Conservation (phyloP, 345 rosid genomes). For the Turnera subulata region DNA sequence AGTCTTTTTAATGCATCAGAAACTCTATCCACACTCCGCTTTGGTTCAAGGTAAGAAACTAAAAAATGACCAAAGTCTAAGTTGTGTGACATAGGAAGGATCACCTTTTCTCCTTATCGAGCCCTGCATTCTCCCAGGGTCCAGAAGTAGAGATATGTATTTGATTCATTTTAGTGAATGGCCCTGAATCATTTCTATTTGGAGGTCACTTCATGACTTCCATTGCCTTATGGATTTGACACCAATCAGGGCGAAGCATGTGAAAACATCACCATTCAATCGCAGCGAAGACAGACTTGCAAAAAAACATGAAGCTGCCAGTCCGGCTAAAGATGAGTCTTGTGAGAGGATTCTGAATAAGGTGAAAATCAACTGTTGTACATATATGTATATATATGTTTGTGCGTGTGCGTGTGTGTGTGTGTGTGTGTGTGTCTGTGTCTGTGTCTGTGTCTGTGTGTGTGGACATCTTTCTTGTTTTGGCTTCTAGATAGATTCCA, state of each 20-base stretch:
- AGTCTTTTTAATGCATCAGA: constrained; percentile 75
- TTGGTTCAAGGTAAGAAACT: constrained; percentile 69
- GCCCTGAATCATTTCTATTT: neutral
- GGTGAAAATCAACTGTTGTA: constrained; percentile 42
- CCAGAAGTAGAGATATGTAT: neutral
- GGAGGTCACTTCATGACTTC: neutral
- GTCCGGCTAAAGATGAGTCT: constrained; percentile 37
- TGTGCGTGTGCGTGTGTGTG: too few relatives aligned
- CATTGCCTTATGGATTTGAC: neutral
- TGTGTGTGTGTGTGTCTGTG: too few relatives aligned
- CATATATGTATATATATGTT: too few relatives aligned
- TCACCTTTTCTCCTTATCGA: neutral
- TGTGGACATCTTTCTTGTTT: constrained; percentile 2
- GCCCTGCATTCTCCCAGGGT: neutral
- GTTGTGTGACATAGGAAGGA: neutral
- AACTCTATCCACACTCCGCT: constrained; percentile 82
- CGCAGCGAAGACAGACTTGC: constrained; percentile 35
- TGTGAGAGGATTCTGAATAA: constrained; percentile 43
- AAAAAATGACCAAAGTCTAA: neutral
- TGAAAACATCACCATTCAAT: constrained; percentile 55
- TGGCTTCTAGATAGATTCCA: constrained; percentile 7
- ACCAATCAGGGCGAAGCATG: constrained; percentile 72
- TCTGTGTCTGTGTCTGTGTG: neutral
- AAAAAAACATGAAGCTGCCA: constrained; percentile 28
- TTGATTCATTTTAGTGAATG: neutral